Evolutionary conservation across 371 early-diverging fungal species (phyloP).

Genomic region (Mortierella sp.): DNA sequence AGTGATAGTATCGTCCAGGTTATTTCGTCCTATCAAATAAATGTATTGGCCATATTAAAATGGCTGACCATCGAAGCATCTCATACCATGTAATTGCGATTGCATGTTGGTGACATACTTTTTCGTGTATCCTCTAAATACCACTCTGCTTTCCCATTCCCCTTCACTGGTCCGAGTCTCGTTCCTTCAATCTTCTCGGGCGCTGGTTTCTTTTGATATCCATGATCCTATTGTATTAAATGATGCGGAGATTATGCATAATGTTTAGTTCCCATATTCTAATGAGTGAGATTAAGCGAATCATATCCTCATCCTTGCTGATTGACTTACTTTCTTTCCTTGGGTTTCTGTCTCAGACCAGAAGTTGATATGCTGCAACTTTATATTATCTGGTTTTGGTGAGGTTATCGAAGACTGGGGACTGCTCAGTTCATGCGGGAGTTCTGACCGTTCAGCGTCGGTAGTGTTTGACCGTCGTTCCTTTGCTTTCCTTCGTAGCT

Average conservation of each 20-base stretch:
- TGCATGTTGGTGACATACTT: neutral
- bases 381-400: slow-evolving; percentile 13
- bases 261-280: too few relatives aligned
- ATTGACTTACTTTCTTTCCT: slow-evolving; percentile 12
- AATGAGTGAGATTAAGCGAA: too few relatives aligned
- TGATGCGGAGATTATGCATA: neutral
- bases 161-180: neutral
- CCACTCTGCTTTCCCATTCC: slow-evolving; percentile 54
- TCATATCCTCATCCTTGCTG: neutral
- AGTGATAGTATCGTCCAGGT: too few relatives aligned
- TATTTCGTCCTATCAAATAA: too few relatives aligned
- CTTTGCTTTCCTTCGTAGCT: slow-evolving; percentile 65
- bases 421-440: neutral
- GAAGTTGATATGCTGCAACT: slow-evolving; percentile 65
- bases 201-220: neutral
- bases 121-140: slow-evolving; percentile 68
- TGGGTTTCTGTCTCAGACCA: slow-evolving; percentile 66
- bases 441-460: neutral
- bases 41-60: too few relatives aligned
- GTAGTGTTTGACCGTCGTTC: slow-evolving; percentile 26
- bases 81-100: too few relatives aligned
- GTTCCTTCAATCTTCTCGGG: neutral
- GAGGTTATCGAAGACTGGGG: neutral
- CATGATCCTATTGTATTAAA: neutral
- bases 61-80: too few relatives aligned